phyloP scores from a whole-genome alignment of 2,329 filamentous ascomycete species.

The Colletotrichum eremochloae region DNA sequence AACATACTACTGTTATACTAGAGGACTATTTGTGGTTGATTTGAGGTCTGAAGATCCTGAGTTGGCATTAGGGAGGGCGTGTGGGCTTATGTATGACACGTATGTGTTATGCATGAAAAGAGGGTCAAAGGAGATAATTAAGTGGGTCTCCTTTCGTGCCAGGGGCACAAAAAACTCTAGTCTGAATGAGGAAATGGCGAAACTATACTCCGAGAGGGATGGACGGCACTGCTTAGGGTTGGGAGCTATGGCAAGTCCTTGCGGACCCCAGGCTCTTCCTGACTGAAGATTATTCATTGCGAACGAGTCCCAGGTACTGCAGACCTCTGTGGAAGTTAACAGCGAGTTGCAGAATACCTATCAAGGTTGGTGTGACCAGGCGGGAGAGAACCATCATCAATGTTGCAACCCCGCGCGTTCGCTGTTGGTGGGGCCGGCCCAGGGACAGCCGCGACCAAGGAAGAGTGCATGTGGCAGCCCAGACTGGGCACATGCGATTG shows the following conservation, averaged over 20 bases:
- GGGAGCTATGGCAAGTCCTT: neutral
- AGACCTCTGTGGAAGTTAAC: neutral
- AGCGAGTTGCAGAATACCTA: neutral
- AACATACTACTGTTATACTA: slow-evolving; percentile 40
- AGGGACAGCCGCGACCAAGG: neutral
- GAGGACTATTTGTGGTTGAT: neutral
- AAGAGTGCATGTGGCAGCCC: too few species aligned
- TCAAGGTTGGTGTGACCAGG: too few species aligned
- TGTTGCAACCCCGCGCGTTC: neutral
- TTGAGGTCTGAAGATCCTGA: neutral
- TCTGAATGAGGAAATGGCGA: too few species aligned
- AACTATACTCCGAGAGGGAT: neutral
- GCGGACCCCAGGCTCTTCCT: neutral
- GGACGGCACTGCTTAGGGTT: neutral
- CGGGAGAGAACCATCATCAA: neutral
- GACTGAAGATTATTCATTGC: too few species aligned
- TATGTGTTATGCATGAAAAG: neutral
- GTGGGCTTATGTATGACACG: neutral
- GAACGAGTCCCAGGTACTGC: too few species aligned
- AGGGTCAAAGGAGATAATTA: neutral
- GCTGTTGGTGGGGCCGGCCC: neutral
- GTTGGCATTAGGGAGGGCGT: accelerated
- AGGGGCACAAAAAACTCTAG: neutral
- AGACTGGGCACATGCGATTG: too few species aligned
- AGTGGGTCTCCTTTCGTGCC: neutral